These are phyloP conservation scores for Exutisphaerella laricina DNA, from an alignment of 2,329 filamentous ascomycete genomes.

Conservation along the genomic window DNA sequence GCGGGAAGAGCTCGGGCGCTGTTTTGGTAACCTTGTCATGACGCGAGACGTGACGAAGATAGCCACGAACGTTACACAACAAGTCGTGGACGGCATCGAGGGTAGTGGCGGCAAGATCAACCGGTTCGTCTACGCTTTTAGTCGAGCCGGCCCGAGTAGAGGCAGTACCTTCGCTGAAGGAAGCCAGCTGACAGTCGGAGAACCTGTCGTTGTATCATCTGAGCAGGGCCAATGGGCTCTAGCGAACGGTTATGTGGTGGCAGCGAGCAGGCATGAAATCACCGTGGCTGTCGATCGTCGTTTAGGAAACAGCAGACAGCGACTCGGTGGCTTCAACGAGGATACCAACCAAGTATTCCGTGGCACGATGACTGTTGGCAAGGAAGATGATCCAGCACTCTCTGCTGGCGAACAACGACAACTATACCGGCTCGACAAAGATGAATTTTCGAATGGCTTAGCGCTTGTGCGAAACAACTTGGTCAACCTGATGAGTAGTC, in stretches of 20 bases:
- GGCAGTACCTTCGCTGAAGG: slow-evolving; percentile 77
- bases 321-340: slow-evolving; percentile 69
- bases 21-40: slow-evolving; percentile 82
- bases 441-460: slow-evolving; percentile 98
- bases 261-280: slow-evolving; percentile 68
- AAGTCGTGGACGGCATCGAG: slow-evolving; percentile 27
- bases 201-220: slow-evolving; percentile 94
- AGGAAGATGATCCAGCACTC: slow-evolving; percentile 40
- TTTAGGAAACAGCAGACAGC: slow-evolving; percentile 77
- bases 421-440: slow-evolving; percentile 85
- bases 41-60: slow-evolving; percentile 41
- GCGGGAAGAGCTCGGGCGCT: slow-evolving; percentile 80
- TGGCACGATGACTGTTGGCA: slow-evolving; percentile 81
- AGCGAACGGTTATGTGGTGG: slow-evolving; percentile 82
- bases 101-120: slow-evolving; percentile 71
- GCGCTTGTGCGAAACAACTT: slow-evolving; percentile 90
- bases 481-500: slow-evolving; percentile 71
- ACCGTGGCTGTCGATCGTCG: slow-evolving; percentile 85
- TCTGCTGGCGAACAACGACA: slow-evolving; percentile 45
- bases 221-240: slow-evolving; percentile 93
- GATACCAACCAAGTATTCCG: slow-evolving; percentile 76
- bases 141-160: slow-evolving; percentile 50
- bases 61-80: slow-evolving; percentile 12
- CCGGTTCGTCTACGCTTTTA: slow-evolving; percentile 77
- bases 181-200: slow-evolving; percentile 78